phyloP scores from a whole-genome alignment of 2,329 filamentous ascomycete genomes.

The Chrysoporthe deuterocubensis region DNA sequence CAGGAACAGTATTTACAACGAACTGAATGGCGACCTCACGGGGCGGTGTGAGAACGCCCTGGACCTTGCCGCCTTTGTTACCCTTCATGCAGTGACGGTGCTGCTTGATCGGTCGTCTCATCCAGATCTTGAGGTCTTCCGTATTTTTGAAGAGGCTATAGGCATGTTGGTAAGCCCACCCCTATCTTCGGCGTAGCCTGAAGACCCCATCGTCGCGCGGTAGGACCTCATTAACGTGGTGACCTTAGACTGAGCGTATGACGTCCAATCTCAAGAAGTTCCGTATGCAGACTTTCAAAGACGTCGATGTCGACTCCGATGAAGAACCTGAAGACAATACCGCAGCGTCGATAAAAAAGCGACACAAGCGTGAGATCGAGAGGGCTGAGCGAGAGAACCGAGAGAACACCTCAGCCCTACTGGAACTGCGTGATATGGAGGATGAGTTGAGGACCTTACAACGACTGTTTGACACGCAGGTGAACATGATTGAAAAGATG shows the following conservation, averaged over 20 bases:
- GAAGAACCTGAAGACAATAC: conserved; percentile 43
- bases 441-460: conserved; percentile 64
- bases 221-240: background rate
- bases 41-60: conserved; percentile 64
- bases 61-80: conserved; percentile 65
- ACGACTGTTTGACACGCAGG: conserved; percentile 62
- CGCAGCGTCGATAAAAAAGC: conserved; percentile 48
- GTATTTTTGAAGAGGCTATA: conserved; percentile 69
- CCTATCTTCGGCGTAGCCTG: background rate
- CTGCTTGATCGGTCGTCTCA: conserved; percentile 63
- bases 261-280: conserved; percentile 66
- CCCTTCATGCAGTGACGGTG: conserved; percentile 65
- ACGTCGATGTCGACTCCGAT: conserved; percentile 41
- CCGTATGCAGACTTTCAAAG: conserved; percentile 58
- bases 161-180: conserved; percentile 56
- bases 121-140: conserved; percentile 65
- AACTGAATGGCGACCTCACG: conserved; percentile 67
- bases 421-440: conserved; percentile 67
- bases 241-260: conserved; percentile 60
- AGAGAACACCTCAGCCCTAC: conserved; percentile 64
- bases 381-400: conserved; percentile 61
- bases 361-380: conserved; percentile 45
- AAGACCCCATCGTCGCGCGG: conserved; percentile 15
- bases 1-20: conserved; percentile 67
- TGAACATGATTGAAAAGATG: conserved; percentile 53